These are phyloP conservation scores for Trichomonascaceae sp. DNA, from an alignment of 1,139 yeast species.

Conservation along the genomic window DNA sequence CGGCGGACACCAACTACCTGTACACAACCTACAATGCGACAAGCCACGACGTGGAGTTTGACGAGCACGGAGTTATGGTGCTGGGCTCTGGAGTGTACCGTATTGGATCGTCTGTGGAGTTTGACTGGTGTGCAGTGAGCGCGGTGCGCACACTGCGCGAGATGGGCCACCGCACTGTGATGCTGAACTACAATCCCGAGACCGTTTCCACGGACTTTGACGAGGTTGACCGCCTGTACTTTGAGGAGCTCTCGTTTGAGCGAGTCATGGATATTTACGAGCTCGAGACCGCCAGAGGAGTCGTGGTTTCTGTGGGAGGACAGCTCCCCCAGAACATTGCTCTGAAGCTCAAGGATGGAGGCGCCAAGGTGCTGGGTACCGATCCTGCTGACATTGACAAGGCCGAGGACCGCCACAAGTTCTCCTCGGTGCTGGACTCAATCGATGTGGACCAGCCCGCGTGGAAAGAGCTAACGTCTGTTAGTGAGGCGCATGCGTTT, in stretches of 20 bases:
- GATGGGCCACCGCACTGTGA: constrained; percentile 77
- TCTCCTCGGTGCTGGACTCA: constrained; percentile 84
- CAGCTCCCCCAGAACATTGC: constrained; percentile 97
- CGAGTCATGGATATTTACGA: constrained; percentile 97
- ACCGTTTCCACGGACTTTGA: constrained; percentile 97
- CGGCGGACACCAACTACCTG: constrained; percentile 89
- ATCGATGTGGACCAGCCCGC: constrained; percentile 92
- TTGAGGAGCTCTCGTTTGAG: constrained; percentile 89
- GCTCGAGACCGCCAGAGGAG: constrained; percentile 78
- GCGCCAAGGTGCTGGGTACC: constrained; percentile 85
- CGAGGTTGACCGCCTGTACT: constrained; percentile 93
- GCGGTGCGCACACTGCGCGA: constrained; percentile 90
- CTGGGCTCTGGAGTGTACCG: constrained; percentile 97
- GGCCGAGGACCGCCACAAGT: constrained; percentile 98
- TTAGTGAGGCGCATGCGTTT: constrained; percentile 73
- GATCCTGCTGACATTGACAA: constrained; percentile 89
- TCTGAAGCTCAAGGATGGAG: constrained; percentile 58
- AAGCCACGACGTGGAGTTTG: constrained; percentile 67
- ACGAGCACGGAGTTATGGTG: constrained; percentile 87
- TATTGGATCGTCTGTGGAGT: constrained; percentile 96
- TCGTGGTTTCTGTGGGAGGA: constrained; percentile 94
- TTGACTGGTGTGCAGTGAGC: constrained; percentile 98
- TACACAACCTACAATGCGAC: constrained; percentile 95
- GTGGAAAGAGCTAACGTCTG: constrained; percentile 89
- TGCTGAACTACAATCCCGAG: constrained; percentile 97